Conservation (phyloP, 2,329 filamentous ascomycete species). For the Nemania sp. region DNA sequence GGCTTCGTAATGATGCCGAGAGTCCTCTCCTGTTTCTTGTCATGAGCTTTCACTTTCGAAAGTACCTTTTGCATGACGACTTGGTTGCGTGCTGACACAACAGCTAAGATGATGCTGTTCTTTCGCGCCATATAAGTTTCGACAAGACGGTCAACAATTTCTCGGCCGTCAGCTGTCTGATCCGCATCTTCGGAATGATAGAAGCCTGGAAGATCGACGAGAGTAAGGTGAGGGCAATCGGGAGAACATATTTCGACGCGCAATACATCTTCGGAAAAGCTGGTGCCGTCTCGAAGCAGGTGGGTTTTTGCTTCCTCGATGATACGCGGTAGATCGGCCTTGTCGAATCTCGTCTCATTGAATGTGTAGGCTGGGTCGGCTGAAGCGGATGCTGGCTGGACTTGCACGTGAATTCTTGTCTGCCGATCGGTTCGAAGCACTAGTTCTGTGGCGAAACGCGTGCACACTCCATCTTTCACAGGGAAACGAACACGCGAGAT, state of each 20-base stretch:
- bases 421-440: slow-evolving; percentile 50
- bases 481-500: slow-evolving; percentile 65
- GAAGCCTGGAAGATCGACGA: slow-evolving; percentile 59
- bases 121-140: slow-evolving; percentile 58
- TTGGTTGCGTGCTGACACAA: slow-evolving; percentile 54
- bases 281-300: slow-evolving; percentile 45
- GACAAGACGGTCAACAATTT: slow-evolving; percentile 44
- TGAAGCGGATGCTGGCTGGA: slow-evolving; percentile 34
- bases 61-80: slow-evolving; percentile 57
- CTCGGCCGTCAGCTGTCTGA: slow-evolving; percentile 38
- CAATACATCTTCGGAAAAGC: slow-evolving; percentile 51
- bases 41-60: slow-evolving; percentile 46
- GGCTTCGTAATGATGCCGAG: slow-evolving; percentile 63
- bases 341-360: slow-evolving; percentile 42
- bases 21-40: slow-evolving; percentile 50
- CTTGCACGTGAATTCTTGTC: slow-evolving; percentile 47
- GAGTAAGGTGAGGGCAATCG: slow-evolving; percentile 49
- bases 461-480: slow-evolving; percentile 58
- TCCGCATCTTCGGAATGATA: slow-evolving; percentile 40
- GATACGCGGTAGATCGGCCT: slow-evolving; percentile 49
- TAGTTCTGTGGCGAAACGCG: slow-evolving; percentile 64
- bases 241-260: slow-evolving; percentile 51
- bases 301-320: slow-evolving; percentile 54
- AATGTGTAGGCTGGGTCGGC: slow-evolving; percentile 30
- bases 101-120: slow-evolving; percentile 62